A percentile compares a stretch with the other conserved stretches of the same genome.
phyloP scores from a whole-genome alignment of 768 basidiomycete genomes.

The Ephemerocybe angulata region DNA sequence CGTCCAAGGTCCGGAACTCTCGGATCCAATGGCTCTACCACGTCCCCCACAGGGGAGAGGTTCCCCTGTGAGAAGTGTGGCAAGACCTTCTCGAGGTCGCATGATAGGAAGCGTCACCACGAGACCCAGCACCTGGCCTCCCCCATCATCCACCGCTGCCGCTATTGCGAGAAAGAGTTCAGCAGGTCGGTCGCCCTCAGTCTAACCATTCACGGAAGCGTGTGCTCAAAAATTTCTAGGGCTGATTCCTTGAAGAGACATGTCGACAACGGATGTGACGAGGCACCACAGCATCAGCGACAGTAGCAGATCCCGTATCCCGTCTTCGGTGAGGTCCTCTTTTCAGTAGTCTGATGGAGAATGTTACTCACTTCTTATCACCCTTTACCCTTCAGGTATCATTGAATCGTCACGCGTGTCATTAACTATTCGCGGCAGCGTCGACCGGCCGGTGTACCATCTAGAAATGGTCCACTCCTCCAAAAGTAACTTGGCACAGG shows the following conservation, averaged over 20 bases:
- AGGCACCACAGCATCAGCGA: constrained; percentile 34
- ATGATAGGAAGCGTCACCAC: constrained; percentile 79
- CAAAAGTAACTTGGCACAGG: neutral
- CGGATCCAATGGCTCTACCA: constrained; percentile 32
- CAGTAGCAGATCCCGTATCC: neutral
- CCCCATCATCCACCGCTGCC: constrained; percentile 66
- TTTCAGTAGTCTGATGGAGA: constrained; percentile 17
- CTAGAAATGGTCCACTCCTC: neutral
- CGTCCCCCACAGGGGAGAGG: constrained; percentile 53
- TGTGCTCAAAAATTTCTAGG: constrained; percentile 21
- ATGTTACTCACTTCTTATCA: constrained; percentile 16
- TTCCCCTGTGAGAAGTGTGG: constrained; percentile 72
- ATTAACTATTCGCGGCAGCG: neutral
- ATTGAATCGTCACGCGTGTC: constrained; percentile 1
- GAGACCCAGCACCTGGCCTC: constrained; percentile 70
- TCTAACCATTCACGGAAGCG: constrained; percentile 10
- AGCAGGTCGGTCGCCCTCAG: constrained; percentile 46
- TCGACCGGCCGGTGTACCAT: neutral
- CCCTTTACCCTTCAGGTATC: constrained; percentile 7
- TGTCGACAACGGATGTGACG: constrained; percentile 76
- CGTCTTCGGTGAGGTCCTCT: constrained; percentile 6
- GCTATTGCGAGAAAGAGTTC: constrained; percentile 73
- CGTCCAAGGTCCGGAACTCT: constrained; percentile 38
- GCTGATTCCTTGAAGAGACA: constrained; percentile 79
- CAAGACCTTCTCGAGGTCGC: constrained; percentile 75